Percentiles rank a stretch among this genome's conserved stretches.
phyloP scores from a whole-genome alignment of 1,139 yeast genomes.

The Geotrichum carabidarum region DNA sequence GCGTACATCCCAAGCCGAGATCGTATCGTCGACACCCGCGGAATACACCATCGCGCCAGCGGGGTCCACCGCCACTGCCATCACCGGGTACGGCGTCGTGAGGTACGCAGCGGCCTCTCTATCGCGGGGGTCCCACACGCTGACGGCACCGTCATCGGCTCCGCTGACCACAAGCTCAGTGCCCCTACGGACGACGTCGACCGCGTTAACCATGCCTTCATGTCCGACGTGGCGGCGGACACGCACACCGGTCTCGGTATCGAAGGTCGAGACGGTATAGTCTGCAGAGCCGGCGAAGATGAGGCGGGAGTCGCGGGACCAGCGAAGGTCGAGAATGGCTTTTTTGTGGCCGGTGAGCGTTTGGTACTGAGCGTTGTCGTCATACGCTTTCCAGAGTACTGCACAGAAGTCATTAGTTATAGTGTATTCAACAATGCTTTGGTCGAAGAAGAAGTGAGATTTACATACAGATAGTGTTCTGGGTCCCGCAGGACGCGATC shows the following conservation, averaged over 20 bases:
- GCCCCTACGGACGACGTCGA: conserved; percentile 38
- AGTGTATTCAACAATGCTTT: too few species aligned
- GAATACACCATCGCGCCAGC: conserved; percentile 47
- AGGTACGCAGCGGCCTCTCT: conserved; percentile 42
- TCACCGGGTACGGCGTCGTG: conserved; percentile 51
- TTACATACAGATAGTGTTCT: conserved; percentile 29
- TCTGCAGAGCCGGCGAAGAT: conserved; percentile 48
- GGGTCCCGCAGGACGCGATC: conserved; percentile 36
- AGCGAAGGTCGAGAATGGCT: conserved; percentile 47
- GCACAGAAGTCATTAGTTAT: background rate
- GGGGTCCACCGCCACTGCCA: conserved; percentile 46
- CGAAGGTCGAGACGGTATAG: conserved; percentile 50
- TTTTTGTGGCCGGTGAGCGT: conserved; percentile 46
- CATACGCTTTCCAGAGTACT: conserved; percentile 44
- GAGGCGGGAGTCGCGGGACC: conserved; percentile 43
- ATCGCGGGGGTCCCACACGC: conserved; percentile 59
- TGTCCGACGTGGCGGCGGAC: conserved; percentile 43
- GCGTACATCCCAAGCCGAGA: conserved; percentile 52
- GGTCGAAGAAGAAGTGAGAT: conserved; percentile 3
- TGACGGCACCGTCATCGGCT: conserved; percentile 59
- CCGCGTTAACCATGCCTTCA: conserved; percentile 50
- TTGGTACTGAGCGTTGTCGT: conserved; percentile 42
- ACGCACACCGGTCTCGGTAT: conserved; percentile 51
- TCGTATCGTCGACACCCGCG: conserved; percentile 64
- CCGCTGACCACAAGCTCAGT: conserved; percentile 47